phyloP scores from a whole-genome alignment of 306 rosid species.

The Inga leiocalycina region DNA sequence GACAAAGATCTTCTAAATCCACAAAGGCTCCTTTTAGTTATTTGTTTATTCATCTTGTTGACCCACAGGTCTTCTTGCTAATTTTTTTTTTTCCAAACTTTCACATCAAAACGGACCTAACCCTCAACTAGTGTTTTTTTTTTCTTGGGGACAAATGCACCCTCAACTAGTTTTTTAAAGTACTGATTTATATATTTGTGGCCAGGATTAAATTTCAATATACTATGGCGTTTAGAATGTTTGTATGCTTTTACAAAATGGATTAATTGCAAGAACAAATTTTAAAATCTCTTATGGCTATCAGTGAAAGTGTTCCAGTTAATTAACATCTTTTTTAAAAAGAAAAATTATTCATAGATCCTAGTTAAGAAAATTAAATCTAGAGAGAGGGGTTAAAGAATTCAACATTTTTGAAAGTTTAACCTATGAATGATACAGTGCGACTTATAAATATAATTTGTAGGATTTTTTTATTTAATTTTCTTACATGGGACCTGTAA shows the following conservation, averaged over 20 bases:
- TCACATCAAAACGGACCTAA: constrained; percentile 28
- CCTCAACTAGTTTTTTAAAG: background rate
- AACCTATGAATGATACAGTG: too few species aligned
- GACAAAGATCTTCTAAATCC: constrained; percentile 59
- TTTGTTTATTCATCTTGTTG: constrained; percentile 29
- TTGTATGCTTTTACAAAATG: background rate
- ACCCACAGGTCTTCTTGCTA: background rate
- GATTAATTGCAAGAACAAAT: too few species aligned
- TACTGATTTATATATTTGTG: background rate
- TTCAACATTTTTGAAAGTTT: background rate
- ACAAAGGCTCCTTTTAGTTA: constrained; percentile 34
- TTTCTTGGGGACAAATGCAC: too few species aligned
- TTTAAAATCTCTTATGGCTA: background rate
- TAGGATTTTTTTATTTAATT: background rate
- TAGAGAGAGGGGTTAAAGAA: background rate
- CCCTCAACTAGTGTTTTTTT: constrained; percentile 7
- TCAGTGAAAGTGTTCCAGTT: background rate
- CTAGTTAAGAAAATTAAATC: background rate
- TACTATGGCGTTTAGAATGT: background rate
- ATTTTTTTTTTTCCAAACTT: background rate
- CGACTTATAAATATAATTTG: too few species aligned
- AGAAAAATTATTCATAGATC: background rate
- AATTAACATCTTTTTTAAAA: background rate
- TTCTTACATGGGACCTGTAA: background rate
- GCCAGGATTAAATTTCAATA: background rate